Conservation (phyloP, 1,284 basidiomycete genomes). For the Austropuccinia psidii region DNA sequence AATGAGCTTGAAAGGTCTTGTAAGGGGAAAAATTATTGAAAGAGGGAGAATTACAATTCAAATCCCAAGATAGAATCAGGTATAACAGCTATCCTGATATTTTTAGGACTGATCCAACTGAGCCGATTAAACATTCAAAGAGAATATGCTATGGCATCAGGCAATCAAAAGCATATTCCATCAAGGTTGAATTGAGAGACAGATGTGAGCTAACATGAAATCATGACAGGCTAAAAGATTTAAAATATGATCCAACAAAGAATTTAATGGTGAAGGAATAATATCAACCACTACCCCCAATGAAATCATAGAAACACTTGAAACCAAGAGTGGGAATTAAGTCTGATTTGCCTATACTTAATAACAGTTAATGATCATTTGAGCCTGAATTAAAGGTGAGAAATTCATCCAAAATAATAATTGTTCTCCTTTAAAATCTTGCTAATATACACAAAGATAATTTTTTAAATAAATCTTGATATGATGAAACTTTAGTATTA, state of each 20-base stretch:
- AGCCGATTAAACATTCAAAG: constrained; percentile 58
- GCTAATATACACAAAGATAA: too few relatives aligned
- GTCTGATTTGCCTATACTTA: too few relatives aligned
- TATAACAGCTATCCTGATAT: constrained; percentile 37
- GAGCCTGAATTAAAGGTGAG: too few relatives aligned
- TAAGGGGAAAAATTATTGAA: background rate
- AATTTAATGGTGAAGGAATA: constrained; percentile 21
- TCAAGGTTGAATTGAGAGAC: background rate
- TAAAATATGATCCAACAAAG: background rate
- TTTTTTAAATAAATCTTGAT: too few relatives aligned
- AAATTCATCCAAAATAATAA: too few relatives aligned
- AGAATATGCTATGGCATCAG: constrained; percentile 45
- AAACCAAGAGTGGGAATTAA: constrained; percentile 29
- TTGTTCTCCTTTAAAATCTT: too few relatives aligned
- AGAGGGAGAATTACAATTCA: constrained; percentile 8
- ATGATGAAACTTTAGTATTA: too few relatives aligned
- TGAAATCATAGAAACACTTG: constrained; percentile 24
- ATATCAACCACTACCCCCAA: constrained; percentile 25
- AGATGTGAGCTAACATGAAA: background rate
- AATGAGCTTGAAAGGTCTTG: background rate
- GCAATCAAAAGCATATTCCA: constrained; percentile 40
- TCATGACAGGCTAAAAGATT: background rate
- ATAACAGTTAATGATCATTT: too few relatives aligned
- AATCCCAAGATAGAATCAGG: constrained; percentile 24
- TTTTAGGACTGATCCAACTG: constrained; percentile 53